Evolutionary conservation across 2,329 filamentous ascomycete genomes (phyloP), one percentile per base, ranked within the genome.

Genomic region (Ceratocystis colombiana): DNA sequence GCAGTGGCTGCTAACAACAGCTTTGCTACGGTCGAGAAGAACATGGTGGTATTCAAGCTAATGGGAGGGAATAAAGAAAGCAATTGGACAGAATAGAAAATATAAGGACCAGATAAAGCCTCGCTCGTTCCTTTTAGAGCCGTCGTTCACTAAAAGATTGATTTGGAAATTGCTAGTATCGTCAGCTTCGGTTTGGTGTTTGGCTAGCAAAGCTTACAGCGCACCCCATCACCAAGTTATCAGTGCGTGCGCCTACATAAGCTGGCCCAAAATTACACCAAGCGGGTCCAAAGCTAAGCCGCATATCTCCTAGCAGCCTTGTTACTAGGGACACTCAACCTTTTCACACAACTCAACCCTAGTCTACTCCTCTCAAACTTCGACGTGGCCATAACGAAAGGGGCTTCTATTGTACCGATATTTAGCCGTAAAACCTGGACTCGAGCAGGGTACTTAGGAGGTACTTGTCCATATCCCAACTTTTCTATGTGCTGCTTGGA

Each of bases 1-100:
- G 73, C 72, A 66, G 76, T 71, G 69, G 76, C 73, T 66, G 74
- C 76, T 71, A 79, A 72, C 70, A 79, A 70, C 63, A 76, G 72
- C 74, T 74, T 77, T 74, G 78, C 78, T 67, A 79, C 75, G 10
- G 76, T 74, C 67, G 75, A 74, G 68, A 80, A 74, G 45, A 78
- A 73, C 78, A 80, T 80, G 67, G 67, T 73, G 71, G 67, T 41
- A 41, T 41, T 12, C 37, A 41, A 41, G 37, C 37, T 4, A 41
- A 12, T 41, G 15, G 48, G 22, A 10, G 48, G 22, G 48, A 28
- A 5, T 53, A 15, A 25, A 53, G 12, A 25, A 25, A 10, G 22
- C 48, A 53, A 53, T 41, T 41, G 3, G 37, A 12, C 10, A 41
- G 48, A 53, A 25, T 10, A 53, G 22, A 28, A 2, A 53, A 15